Evolutionary conservation across 1,284 basidiomycete species (phyloP), one percentile per base, ranked within the genome.

Genomic region (Sporisorium graminicola): DNA sequence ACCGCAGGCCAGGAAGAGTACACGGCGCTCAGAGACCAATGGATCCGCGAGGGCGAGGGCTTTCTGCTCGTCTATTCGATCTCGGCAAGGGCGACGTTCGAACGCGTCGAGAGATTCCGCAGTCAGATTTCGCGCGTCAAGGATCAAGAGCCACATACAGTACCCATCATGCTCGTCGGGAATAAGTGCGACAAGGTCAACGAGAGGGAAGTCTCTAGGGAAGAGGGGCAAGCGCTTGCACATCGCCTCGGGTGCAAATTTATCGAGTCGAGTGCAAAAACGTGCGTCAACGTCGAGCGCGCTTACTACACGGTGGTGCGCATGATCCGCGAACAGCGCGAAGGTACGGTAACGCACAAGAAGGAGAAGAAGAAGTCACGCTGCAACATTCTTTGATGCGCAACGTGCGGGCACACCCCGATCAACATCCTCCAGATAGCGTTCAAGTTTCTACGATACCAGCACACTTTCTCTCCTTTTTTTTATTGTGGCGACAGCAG

Each of bases 111-210:
- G 55, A 69, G 80, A 37, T 87, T 87, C 76, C 73, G 83, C 33
- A 75, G 78, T 42, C 86, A 87, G 60, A 86, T 87, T 56, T 78
- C 75, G 29, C 68, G 82, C 50, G 82, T 84, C 24, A 84, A 84
- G 63, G 82, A 83, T 40, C 77, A 86, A 62, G 86, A 87, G 52
- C 83, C 78, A 66, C 76, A 83, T 66, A 83, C 78, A 5, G 83
- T 86, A 8, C 94, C 94, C 10, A 92, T 95, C 77, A 92, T 95
- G 40, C 89, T 95, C 13, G 93, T 94, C 18, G 94, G 94, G 47
- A 94, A 94, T 58, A 95, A 95, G 86, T 89, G 93, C 66, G 94
- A 95, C 86, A 90, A 95, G 59, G 89, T 89, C 37, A 90, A 89
- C 69, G 93, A 95, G 86, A 90, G 94, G 31, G 92, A 94, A 82